Evolutionary conservation across 441 rosid species (phyloP), one percentile per base, ranked within the genome.

Genomic region (Gossypium aridum): DNA sequence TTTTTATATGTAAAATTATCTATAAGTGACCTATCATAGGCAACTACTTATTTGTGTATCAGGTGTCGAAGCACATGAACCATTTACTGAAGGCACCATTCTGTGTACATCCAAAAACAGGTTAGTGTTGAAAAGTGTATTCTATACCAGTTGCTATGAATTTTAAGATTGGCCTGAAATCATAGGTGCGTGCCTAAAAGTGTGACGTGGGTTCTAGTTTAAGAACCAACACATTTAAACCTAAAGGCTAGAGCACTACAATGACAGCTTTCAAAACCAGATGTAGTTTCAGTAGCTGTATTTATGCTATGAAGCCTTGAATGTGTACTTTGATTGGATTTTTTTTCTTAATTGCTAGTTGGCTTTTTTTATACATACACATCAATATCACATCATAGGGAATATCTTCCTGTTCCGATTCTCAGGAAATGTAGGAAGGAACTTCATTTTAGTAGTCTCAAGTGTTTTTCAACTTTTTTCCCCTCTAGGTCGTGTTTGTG

Each of bases 21-120:
- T 57, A 20, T 37, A 49, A 47, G 1, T n/a, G 1, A 37, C 66
- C 57, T 5, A 4, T 54, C 12, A 31, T 59, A 31, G 14, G 26
- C 17, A 53, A 75, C n/a, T 37, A 7, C 53, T 67, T 71, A 74
- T 39, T 53, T 64, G 25, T 26, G 16, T 80, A 19, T 66, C 80
- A 93, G 98, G 99, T 96, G 26, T 90, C 98, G 59, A 96, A 88
- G 80, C 96, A 92, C 85, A 93, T 89, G 97, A 93, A 93, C 85
- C 99, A 96, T 84, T 90, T 96, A 87, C 86, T 96, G 56, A 96
- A 96, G 87, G 97, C 99, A 66, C 98, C 99, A 55, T 96, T 96
- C 76, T 96, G 99, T 70, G 86, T 96, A 55, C 98, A 91, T 83
- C 98, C 98, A 13, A 88, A 92, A 85, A 96, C 98, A 85, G 98